Conservation (phyloP, 2,329 filamentous ascomycete genomes). For the Exophiala sp. region DNA sequence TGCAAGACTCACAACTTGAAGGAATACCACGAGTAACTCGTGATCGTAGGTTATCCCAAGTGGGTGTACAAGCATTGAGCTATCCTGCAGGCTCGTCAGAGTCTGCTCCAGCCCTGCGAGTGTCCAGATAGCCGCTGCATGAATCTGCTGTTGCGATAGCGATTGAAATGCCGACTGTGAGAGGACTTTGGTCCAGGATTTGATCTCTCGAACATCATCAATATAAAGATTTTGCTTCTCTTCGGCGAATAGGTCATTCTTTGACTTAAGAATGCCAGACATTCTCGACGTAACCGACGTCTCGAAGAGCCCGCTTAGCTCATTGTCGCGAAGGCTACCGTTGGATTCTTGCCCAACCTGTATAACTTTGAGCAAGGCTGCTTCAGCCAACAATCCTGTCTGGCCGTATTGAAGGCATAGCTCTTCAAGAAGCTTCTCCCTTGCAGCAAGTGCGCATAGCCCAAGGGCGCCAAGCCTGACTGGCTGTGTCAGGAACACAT, state of each 20-base stretch:
- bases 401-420: conserved; percentile 34
- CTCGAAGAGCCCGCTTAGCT: conserved; percentile 34
- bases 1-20: conserved; percentile 40
- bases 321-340: conserved; percentile 47
- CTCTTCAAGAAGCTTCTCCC: conserved; percentile 38
- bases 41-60: conserved; percentile 70
- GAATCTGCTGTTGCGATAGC: conserved; percentile 5
- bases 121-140: conserved; percentile 46
- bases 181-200: conserved; percentile 62
- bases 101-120: conserved; percentile 43
- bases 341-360: conserved; percentile 33
- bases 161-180: conserved; percentile 7
- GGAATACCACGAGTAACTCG: conserved; percentile 56
- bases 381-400: conserved; percentile 32
- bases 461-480: conserved; percentile 28
- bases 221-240: conserved; percentile 96
- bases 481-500: conserved; percentile 3
- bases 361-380: conserved; percentile 18
- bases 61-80: conserved; percentile 9
- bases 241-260: conserved; percentile 71
- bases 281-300: conserved; percentile 11
- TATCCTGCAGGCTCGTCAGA: background rate
- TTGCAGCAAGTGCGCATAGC: conserved; percentile 50
- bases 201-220: conserved; percentile 72
- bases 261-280: conserved; percentile 5